Base-by-base conservation (phyloP, 768 basidiomycete species). In the Lactarius sp. region DNA sequence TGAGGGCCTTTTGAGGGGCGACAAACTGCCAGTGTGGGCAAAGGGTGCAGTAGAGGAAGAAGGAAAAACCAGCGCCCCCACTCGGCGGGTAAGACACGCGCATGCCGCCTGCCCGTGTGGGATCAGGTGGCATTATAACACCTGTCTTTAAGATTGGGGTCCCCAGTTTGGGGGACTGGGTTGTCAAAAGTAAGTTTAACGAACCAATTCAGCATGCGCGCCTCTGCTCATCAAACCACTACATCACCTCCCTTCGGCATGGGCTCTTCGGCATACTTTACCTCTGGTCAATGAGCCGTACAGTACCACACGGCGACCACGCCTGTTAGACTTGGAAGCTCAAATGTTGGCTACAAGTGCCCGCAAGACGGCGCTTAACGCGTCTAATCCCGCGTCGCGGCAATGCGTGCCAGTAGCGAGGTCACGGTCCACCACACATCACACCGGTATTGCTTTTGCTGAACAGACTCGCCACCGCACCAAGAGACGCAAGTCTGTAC, bases 141-240 rank as follows among this genome's bases (percentile, higher is more conserved):
- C 52, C 41, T 33, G n/a, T 53, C 20, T 12, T 41, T 18, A 49
- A 41, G 52, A 54, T 54, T 54, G 46, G 10, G 20, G 50, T 57
- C 37, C 62, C 62, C 52, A 41, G 57, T 54, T 64, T 59, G 62
- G 39, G 27, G 22, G 62, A 27, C 41, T 22, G 31, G 54, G 52
- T 46, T 51, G 39, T 22, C 57, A 54, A 46, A 44, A 42, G 47
- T 64, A 44, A 42, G 47, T 64, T 59, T 47, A 50, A 53, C 44
- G 42, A 56, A 52, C n/a, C 37, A 59, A 49, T 59, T 22, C 58
- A 42, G 34, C 22, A 42, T 34, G 56, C 62, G 62, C 62, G 62
- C 62, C 44, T 63, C 42, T 18, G n/a, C 34, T 56, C 52, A 33
- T 58, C 61, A 36, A 16, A n/a, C 55, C 41, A 33, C 31, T 10